Base-by-base conservation (phyloP, 2,329 filamentous ascomycete species). In the Gliomastix tumulicola region DNA sequence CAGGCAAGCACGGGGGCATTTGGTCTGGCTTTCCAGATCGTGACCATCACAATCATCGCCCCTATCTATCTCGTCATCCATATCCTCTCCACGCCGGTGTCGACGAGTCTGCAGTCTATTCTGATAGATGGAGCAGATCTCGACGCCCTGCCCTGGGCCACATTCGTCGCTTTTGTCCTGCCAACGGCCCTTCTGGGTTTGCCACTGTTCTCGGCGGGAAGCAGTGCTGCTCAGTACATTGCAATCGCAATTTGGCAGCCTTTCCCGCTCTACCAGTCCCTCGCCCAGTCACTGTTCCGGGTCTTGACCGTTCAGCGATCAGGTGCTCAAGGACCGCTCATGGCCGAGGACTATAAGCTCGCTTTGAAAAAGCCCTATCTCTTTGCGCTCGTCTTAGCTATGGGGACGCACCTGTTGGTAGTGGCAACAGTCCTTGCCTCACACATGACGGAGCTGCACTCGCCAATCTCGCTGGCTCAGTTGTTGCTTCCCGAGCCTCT, bases 241-340 rank as follows among this genome's bases (percentile, higher is more conserved):
- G 32, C 25, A 17, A 33, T 41, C 28, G 39, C 39, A 15, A 27
- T 41, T 13, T 41, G 39, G 39, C 39, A 41, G 33, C 39, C 39
- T 4, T 41, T 41, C 17, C 39, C 39, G 6, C 35, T 41, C 6
- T 38, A 38, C 22, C 39, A 41, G 17, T 20, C 25, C 8, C 11
- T 21, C 11, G 13, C 36, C 9, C 39, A 33, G n/a, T 16, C 19
- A 10, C 28, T 41, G 8, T 16, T 30, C 13, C n/a, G 32, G 31
- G 11, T 33, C 16, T 33, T 19, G n/a, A n/a, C n/a, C n/a, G n/a
- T n/a, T n/a, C n/a, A n/a, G n/a, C n/a, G n/a, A n/a, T n/a, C n/a
- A n/a, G n/a, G n/a, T n/a, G n/a, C n/a, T n/a, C n/a, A n/a, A n/a
- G n/a, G n/a, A n/a, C n/a, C n/a, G n/a, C n/a, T n/a, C n/a, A n/a